Base-by-base conservation (phyloP, 2,329 filamentous ascomycete genomes). In the Colletotrichum trifolii region DNA sequence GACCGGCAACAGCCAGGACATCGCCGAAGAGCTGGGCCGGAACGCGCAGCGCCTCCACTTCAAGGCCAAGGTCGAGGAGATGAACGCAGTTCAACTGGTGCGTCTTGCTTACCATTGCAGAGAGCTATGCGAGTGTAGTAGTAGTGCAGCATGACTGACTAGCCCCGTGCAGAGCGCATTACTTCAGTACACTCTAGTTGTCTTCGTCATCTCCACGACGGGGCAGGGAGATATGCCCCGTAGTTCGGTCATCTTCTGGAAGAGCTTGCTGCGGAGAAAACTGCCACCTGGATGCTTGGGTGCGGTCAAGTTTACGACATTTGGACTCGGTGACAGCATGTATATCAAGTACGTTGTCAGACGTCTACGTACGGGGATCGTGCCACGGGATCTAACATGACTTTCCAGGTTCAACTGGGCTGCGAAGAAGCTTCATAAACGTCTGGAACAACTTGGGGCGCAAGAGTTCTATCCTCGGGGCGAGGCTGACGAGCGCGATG, bases 311-410 rank as follows among this genome's bases (percentile, higher is more conserved):
- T 98, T 97, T 77, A 90, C 92, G 3, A 91, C 90, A 0, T 97
- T 98, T 81, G 96, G 96, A 1, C 84, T 98, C 1, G 96, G 96
- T 1, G 96, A 99, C 77, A 97, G 92, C 73, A 97, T 94, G 1
- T 99, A 99, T 82, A 85, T 91, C 60, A 95, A 96, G 90, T 96
- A 82, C 69, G 85, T 74, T 4, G 25, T 7, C 35, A 46, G 25
- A 17, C 7, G 15, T 8, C 15, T 25, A 15, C 12, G 17, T 40
- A 13, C 38, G 9, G 13, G 38, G 38, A 5, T 40, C 9, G 1
- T 4, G 13, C 39, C 39, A 13, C 15, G 42, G 13, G 9, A 45
- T n/a, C 45, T 47, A 3, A 35, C 46, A 58, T 36, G 17, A 34
- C 17, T 35, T 15, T 25, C 12, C 66, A 95, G 91, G 73, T 97